Percentiles rank a stretch among this genome's conserved stretches.
Evolutionary conservation across 305 asterid species (phyloP).

Genomic region (Fraxinus albicans): DNA sequence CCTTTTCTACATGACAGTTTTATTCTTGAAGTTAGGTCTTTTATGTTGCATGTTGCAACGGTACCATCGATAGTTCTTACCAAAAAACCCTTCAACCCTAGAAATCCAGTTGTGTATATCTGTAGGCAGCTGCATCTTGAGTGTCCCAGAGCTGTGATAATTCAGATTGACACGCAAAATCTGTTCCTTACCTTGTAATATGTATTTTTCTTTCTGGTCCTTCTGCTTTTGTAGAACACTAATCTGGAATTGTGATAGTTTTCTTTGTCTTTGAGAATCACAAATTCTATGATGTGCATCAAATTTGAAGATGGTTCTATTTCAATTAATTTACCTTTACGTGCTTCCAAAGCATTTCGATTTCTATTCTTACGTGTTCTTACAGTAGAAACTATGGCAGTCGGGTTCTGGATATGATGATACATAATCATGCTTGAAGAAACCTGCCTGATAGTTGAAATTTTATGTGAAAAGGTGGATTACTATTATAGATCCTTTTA

Average conservation of each 20-base stretch:
- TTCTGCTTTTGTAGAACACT: conserved; percentile 1
- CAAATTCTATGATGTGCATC: not conserved
- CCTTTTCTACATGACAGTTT: not conserved
- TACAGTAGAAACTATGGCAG: not conserved
- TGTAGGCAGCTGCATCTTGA: conserved; percentile 13
- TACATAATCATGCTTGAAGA: not conserved
- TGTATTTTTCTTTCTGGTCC: not conserved
- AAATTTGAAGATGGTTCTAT: not conserved
- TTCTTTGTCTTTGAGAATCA: not conserved
- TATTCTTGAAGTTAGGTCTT: not conserved
- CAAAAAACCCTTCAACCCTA: not conserved
- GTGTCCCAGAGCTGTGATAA: not conserved
- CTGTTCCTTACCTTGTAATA: not conserved
- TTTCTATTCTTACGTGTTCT: not conserved
- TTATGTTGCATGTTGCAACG: not conserved
- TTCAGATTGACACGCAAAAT: not conserved
- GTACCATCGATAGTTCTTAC: not conserved
- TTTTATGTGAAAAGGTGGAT: not conserved
- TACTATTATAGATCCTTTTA: not conserved
- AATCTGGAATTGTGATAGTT: not conserved
- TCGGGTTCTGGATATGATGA: not conserved
- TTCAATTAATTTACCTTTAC: not conserved
- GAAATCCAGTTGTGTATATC: not conserved
- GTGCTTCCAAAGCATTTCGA: not conserved
- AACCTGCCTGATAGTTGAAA: not conserved